These are phyloP conservation scores for Phytophthora ohioensis DNA, from an alignment of 352 stramenopile species.

Conservation along the genomic window DNA sequence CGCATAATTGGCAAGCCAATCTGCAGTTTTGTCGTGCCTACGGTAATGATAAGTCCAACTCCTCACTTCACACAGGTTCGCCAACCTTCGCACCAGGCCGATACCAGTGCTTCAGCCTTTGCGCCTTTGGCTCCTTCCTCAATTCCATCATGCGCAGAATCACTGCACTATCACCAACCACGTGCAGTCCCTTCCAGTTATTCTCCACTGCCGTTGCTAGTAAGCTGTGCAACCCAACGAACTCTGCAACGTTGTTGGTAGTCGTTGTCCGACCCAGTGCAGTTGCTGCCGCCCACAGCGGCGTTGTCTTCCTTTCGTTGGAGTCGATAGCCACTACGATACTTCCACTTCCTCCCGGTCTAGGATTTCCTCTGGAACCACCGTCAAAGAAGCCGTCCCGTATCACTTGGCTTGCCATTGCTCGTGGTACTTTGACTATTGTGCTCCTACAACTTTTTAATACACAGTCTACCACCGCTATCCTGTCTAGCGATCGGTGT, in stretches of 20 bases:
- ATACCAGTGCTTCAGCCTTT: neutral
- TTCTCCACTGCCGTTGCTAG: neutral
- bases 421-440: neutral
- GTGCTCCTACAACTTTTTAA: neutral
- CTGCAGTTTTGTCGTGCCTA: neutral
- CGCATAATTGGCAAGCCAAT: too few species aligned
- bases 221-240: constrained; percentile 8
- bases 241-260: constrained; percentile 11
- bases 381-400: constrained; percentile 10
- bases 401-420: neutral
- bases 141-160: neutral
- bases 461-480: neutral
- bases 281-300: neutral
- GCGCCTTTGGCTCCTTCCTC: neutral
- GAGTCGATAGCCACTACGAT: neutral
- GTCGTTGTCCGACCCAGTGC: neutral
- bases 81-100: neutral
- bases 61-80: neutral
- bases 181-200: neutral
- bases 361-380: neutral
- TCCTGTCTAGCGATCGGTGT: neutral
- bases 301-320: neutral
- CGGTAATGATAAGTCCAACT: constrained; percentile 1
- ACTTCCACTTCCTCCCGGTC: constrained; percentile 2
- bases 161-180: constrained; percentile 8